Conservation (phyloP, 2,329 filamentous ascomycete genomes). For the Aspergillus japonicus region DNA sequence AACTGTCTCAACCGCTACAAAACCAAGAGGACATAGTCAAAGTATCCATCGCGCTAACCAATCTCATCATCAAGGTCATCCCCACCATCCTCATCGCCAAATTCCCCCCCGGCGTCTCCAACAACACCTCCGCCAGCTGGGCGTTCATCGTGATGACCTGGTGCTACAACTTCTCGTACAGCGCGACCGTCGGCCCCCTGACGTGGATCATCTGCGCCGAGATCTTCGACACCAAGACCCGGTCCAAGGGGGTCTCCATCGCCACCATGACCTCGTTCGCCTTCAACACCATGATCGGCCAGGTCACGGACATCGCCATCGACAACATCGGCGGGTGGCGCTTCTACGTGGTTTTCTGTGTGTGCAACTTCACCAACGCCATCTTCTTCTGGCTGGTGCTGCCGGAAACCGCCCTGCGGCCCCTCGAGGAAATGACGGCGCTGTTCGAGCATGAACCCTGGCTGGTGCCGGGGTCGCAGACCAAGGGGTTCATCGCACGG, state of each 20-base stretch:
- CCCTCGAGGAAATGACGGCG: conserved; percentile 1
- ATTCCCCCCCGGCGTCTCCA: neutral
- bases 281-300: conserved; percentile 1
- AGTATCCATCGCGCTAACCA: no score
- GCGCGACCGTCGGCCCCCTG: neutral
- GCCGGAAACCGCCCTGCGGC: neutral
- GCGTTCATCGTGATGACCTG: conserved; percentile 4
- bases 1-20: no score
- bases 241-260: neutral
- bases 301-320: neutral
- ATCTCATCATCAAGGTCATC: no score
- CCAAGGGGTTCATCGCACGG: no score
- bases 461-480: no score
- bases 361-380: conserved; percentile 1
- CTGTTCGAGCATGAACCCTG: no score
- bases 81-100: neutral
- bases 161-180: neutral
- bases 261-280: neutral
- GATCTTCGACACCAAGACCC: conserved; percentile 3
- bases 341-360: neutral
- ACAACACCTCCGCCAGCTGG: neutral
- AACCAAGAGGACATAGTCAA: no score
- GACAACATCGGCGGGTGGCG: neutral
- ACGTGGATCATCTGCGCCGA: conserved; percentile 2
- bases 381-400: conserved; percentile 1